Percentiles rank a stretch among this genome's conserved stretches.
phyloP scores from a whole-genome alignment of 2,329 filamentous ascomycete species.

The Colletotrichum sp. region DNA sequence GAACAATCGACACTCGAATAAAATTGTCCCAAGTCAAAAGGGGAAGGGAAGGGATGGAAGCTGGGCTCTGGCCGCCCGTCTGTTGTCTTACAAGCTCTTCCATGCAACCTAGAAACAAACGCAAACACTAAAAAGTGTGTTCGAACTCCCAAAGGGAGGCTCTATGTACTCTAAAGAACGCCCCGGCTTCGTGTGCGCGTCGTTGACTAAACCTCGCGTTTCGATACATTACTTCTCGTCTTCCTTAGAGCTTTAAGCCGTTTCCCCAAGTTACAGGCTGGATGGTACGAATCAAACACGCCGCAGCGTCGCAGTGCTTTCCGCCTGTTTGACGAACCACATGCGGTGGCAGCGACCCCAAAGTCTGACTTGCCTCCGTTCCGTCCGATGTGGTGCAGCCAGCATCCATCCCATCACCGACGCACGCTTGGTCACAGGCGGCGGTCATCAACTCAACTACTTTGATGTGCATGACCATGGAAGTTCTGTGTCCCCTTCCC shows the following conservation, averaged over 20 bases:
- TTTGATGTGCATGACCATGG: neutral
- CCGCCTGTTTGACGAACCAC: neutral
- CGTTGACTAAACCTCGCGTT: neutral
- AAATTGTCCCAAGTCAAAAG: neutral
- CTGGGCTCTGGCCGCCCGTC: neutral
- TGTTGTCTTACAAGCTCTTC: neutral
- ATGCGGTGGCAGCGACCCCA: neutral
- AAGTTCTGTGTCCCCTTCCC: neutral
- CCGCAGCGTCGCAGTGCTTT: neutral
- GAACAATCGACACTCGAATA: neutral
- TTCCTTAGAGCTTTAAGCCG: neutral
- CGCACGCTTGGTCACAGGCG: neutral
- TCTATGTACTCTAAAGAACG: neutral
- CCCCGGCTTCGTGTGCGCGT: neutral
- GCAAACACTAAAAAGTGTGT: neutral
- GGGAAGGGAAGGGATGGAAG: neutral
- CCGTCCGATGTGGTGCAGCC: neutral
- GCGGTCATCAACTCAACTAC: neutral
- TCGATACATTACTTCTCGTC: neutral
- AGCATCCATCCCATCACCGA: neutral
- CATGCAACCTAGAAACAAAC: neutral
- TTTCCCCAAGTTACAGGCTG: neutral
- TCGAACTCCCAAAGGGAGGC: neutral
- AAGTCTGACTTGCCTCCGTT: neutral
- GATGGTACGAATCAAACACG: neutral